Evolutionary conservation across 176 grass and related monocot genomes (phyloP), one percentile per base, ranked within the genome.

Genomic region (Oropetium thomaeum): DNA sequence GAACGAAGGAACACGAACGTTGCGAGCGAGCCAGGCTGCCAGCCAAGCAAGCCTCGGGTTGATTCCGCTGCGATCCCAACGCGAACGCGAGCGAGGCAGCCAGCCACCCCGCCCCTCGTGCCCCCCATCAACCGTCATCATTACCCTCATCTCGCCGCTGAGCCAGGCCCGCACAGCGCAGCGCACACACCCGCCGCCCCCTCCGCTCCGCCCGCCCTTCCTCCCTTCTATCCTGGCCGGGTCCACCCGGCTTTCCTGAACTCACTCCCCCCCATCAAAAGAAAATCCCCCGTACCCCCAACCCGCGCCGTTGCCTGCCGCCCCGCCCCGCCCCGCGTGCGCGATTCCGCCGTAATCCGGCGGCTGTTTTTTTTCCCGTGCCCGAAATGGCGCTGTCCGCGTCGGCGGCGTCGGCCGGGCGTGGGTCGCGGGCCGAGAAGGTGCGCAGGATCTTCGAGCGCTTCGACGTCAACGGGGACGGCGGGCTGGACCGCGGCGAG

Each of bases 401-500:
- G 61, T 87, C 79, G 71, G 84, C 83, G 73, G 86, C 84, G 76
- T 67, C 79, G 29, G 87, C 78, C 47, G 87, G 78, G 41, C 75
- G 78, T 16, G 89, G 76, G 8, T 64, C 93, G 71, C 74, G 87
- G 83, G 69, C 76, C 20, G 91, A 87, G 79, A 94, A 92, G 96
- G 89, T 92, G 31, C 69, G 81, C 42, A 83, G 85, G 80, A 98
- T 98, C 84, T 98, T 98, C 79, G 91, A 92, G 71, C 81, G 84
- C 75, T 98, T 98, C 73, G 96, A 98, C 62, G 35, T 67, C 43
- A 94, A 98, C 67, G 84, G 84, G 38, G 91, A 98, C 58, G 96
- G 96, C 1, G 96, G 89, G 17, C 83, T 98, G 7, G 90, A 92
- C 75, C 96, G 96, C 17, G 81, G 62, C 60, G 91, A 98, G 89